Conservation (phyloP, 179 eudicot species). For the Amaranthus tricolor region DNA sequence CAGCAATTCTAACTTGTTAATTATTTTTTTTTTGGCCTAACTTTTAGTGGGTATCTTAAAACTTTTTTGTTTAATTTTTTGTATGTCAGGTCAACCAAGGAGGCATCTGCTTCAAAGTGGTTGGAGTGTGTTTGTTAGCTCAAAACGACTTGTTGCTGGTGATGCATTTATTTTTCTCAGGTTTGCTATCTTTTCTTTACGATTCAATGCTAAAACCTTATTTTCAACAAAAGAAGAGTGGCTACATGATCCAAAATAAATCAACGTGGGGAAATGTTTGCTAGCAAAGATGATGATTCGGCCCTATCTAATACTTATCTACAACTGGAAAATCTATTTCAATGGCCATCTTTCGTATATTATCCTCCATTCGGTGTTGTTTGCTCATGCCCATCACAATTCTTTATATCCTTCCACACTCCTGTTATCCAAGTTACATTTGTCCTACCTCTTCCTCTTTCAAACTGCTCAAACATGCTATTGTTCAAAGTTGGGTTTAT, state of each 20-base stretch:
- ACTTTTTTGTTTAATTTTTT: not conserved
- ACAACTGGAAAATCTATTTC: too few species aligned
- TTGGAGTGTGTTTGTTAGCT: slow-evolving; percentile 99
- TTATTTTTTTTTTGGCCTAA: not conserved
- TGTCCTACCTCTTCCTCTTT: too few species aligned
- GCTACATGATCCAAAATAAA: too few species aligned
- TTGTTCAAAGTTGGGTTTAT: slow-evolving; percentile 5
- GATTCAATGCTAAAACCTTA: not conserved
- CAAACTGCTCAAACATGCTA: not conserved
- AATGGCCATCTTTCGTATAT: not conserved
- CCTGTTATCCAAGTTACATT: too few species aligned
- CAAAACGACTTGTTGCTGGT: slow-evolving; percentile 93
- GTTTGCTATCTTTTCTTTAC: slow-evolving; percentile 31
- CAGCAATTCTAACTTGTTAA: not conserved
- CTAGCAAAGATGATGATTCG: too few species aligned
- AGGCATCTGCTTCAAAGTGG: slow-evolving; percentile 97
- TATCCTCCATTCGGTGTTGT: slow-evolving; percentile 15
- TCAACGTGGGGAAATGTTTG: too few species aligned
- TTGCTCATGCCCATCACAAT: too few species aligned
- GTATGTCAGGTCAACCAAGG: slow-evolving; percentile 75
- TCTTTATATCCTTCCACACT: too few species aligned
- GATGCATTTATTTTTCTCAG: slow-evolving; percentile 95
- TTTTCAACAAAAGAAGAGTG: too few species aligned
- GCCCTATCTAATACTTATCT: too few species aligned
- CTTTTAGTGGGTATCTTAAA: not conserved